Evolutionary conservation across 2,329 filamentous ascomycete genomes (phyloP).

Genomic region (Fusarium sp.): DNA sequence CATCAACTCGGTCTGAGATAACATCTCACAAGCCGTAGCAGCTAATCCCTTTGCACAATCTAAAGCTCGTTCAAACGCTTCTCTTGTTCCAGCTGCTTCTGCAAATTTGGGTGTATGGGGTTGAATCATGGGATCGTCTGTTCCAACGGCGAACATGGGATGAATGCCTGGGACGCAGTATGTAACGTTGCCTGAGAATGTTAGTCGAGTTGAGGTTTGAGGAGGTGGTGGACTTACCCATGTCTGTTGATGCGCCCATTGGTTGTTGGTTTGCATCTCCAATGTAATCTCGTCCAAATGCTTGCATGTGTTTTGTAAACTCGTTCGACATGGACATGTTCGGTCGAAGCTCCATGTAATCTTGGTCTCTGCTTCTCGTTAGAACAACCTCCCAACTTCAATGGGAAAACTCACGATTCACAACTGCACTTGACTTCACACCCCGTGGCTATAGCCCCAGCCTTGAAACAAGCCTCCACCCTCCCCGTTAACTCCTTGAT

Average conservation of each 20-base stretch:
- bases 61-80: constrained; percentile 24
- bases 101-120: constrained; percentile 35
- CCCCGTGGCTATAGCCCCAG: constrained; percentile 55
- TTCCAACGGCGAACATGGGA: constrained; percentile 38
- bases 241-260: constrained; percentile 39
- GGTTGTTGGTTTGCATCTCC: constrained; percentile 15
- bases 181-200: constrained; percentile 31
- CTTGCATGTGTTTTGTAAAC: constrained; percentile 37
- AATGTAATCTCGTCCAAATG: constrained; percentile 24
- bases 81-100: constrained; percentile 21
- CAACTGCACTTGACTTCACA: constrained; percentile 55
- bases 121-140: constrained; percentile 24
- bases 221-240: constrained; percentile 14
- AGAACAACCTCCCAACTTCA: not conserved
- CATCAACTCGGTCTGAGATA: not conserved
- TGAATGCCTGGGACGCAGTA: constrained; percentile 35
- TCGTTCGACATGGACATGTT: constrained; percentile 17
- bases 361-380: constrained; percentile 17
- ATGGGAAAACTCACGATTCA: constrained; percentile 4
- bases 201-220: not conserved
- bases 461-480: constrained; percentile 54
- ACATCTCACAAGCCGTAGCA: constrained; percentile 30
- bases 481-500: constrained; percentile 44
- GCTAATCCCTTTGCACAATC: constrained; percentile 37
- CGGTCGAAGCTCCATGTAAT: constrained; percentile 35